A percentile compares a stretch with the other conserved stretches of the same genome.
phyloP scores from a whole-genome alignment of 2,329 filamentous ascomycete species.

The Emmonsia crescens region DNA sequence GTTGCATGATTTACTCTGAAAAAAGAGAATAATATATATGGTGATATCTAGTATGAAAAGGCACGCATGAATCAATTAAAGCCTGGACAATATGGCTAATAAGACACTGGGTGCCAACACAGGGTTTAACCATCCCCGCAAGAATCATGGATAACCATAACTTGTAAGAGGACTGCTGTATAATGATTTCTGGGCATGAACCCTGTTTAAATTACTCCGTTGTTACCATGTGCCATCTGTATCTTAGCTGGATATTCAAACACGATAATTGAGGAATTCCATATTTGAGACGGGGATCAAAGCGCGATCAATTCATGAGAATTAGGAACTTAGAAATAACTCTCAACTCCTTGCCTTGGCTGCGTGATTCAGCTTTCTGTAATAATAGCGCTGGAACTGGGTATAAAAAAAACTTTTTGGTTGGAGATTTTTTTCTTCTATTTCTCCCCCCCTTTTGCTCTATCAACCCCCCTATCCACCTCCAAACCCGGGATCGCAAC shows the following conservation, averaged over 20 bases:
- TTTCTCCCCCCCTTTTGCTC: neutral
- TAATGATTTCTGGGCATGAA: neutral
- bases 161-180: neutral
- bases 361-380: neutral
- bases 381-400: neutral
- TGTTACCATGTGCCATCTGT: neutral
- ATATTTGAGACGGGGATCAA: neutral
- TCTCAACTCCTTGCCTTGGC: neutral
- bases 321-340: neutral
- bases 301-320: neutral
- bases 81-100: neutral
- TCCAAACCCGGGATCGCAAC: neutral
- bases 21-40: too few relatives aligned
- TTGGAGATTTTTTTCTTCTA: neutral
- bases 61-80: neutral
- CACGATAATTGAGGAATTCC: neutral
- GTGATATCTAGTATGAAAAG: too few relatives aligned
- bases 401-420: neutral
- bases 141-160: neutral
- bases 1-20: too few relatives aligned
- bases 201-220: neutral
- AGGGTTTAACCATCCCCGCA: neutral
- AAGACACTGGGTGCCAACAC: neutral
- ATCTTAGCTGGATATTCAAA: neutral
- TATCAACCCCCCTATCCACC: neutral